Conservation (phyloP, 306 rosid species). For the Dalbergia cochinchinensis region DNA sequence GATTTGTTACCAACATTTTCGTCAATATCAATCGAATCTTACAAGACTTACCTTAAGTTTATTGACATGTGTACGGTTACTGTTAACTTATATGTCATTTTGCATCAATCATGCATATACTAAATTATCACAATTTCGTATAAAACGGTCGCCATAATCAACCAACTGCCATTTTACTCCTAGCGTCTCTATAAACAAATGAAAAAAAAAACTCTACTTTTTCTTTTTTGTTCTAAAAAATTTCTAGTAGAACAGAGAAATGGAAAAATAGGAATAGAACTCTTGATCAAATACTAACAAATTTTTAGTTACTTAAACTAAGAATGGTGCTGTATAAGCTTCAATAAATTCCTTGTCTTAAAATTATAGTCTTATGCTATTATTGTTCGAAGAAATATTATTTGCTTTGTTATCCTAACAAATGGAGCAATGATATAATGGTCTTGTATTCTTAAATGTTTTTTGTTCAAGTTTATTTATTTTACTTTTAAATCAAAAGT, state of each 20-base stretch:
- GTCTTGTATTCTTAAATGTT: too few relatives aligned
- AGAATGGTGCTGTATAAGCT: too few relatives aligned
- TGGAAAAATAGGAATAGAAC: too few relatives aligned
- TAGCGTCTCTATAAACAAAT: background rate
- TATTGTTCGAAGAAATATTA: background rate
- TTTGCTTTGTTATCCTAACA: background rate
- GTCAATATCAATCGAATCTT: background rate
- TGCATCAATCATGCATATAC: background rate
- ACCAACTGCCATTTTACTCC: background rate
- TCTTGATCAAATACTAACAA: too few relatives aligned
- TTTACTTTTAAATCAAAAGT: too few relatives aligned
- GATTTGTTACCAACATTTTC: too few relatives aligned
- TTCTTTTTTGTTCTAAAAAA: too few relatives aligned
- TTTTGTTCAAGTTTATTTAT: too few relatives aligned
- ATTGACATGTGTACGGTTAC: constrained; percentile 20
- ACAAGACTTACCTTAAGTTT: background rate
- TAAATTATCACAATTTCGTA: background rate
- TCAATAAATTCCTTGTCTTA: background rate
- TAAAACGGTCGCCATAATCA: background rate
- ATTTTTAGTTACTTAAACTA: too few relatives aligned
- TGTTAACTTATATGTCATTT: background rate
- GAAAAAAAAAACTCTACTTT: background rate
- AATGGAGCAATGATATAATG: too few relatives aligned
- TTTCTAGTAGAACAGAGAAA: too few relatives aligned
- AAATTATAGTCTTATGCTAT: background rate